These are phyloP conservation scores for Lupinus albus DNA, from an alignment of 306 rosid species.

Conservation along the genomic window DNA sequence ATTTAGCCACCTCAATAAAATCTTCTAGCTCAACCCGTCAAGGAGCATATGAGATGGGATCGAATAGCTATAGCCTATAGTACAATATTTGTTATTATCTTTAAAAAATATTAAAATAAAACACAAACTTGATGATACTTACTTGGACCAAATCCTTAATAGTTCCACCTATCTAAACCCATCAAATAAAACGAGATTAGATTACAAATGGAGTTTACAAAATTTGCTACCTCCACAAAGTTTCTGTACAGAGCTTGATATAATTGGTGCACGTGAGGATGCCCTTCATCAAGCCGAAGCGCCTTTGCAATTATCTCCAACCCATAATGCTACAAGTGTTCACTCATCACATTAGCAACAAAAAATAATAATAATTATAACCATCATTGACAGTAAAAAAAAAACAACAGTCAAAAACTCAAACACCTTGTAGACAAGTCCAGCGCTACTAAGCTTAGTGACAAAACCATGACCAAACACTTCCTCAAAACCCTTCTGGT, in stretches of 20 bases:
- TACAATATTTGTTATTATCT: no score
- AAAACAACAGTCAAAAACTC: slow-evolving; percentile 24
- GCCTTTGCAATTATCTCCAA: slow-evolving; percentile 54
- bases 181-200: background rate
- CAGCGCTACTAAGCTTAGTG: slow-evolving; percentile 66
- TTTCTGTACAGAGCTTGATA: slow-evolving; percentile 48
- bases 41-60: no score
- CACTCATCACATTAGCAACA: background rate
- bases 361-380: background rate
- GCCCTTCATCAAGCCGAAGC: slow-evolving; percentile 50
- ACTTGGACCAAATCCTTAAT: background rate
- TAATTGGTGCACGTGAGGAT: slow-evolving; percentile 46
- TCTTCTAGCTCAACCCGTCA: no score
- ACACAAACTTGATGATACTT: background rate
- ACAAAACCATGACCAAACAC: slow-evolving; percentile 48
- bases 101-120: background rate
- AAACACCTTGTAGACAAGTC: slow-evolving; percentile 65
- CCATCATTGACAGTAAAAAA: background rate
- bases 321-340: slow-evolving; percentile 53
- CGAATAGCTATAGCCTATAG: no score
- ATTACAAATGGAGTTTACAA: background rate
- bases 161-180: background rate
- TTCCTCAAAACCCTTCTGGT: slow-evolving; percentile 51
- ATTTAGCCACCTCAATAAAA: no score
- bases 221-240: slow-evolving; percentile 51